phyloP scores from a whole-genome alignment of 768 basidiomycete genomes.

The Xerocomus spinulosus region DNA sequence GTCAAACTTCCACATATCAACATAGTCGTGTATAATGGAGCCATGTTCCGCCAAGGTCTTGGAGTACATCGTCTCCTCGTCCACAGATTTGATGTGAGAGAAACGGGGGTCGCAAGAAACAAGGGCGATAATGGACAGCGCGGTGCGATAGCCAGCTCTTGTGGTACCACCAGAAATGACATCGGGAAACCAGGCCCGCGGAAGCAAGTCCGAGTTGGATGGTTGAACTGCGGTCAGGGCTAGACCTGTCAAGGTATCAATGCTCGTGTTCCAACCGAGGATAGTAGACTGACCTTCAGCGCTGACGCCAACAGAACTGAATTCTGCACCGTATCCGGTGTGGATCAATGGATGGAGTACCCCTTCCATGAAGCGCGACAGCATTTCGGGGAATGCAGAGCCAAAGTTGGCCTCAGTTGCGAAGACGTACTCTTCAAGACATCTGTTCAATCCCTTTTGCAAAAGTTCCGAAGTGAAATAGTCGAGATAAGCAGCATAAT shows the following conservation, averaged over 20 bases:
- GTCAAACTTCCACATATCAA: slow-evolving; percentile 43
- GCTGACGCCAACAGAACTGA: slow-evolving; percentile 51
- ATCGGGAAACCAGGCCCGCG: slow-evolving; percentile 23
- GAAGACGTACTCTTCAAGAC: slow-evolving; percentile 57
- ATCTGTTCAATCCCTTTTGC: slow-evolving; percentile 37
- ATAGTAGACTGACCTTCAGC: slow-evolving; percentile 52
- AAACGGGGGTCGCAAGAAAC: slow-evolving; percentile 48
- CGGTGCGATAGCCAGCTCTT: slow-evolving; percentile 21
- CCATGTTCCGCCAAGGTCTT: slow-evolving; percentile 31
- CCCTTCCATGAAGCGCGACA: slow-evolving; percentile 52
- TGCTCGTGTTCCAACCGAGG: slow-evolving; percentile 6
- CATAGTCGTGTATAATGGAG: slow-evolving; percentile 38
- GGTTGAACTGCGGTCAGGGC: slow-evolving; percentile 43
- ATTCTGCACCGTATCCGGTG: slow-evolving; percentile 58
- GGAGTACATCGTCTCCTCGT: slow-evolving; percentile 30
- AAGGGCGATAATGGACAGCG: slow-evolving; percentile 49
- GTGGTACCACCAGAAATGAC: slow-evolving; percentile 10
- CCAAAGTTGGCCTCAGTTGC: slow-evolving; percentile 43
- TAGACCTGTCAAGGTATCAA: slow-evolving; percentile 41
- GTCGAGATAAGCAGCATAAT: slow-evolving; percentile 52
- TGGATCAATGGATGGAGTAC: slow-evolving; percentile 66
- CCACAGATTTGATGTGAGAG: slow-evolving; percentile 15
- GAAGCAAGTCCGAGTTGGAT: slow-evolving; percentile 13
- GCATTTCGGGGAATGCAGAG: slow-evolving; percentile 36
- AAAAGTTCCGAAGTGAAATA: slow-evolving; percentile 48